phyloP scores from a whole-genome alignment of 257 asterid species.

The Solanum appendiculatum region DNA sequence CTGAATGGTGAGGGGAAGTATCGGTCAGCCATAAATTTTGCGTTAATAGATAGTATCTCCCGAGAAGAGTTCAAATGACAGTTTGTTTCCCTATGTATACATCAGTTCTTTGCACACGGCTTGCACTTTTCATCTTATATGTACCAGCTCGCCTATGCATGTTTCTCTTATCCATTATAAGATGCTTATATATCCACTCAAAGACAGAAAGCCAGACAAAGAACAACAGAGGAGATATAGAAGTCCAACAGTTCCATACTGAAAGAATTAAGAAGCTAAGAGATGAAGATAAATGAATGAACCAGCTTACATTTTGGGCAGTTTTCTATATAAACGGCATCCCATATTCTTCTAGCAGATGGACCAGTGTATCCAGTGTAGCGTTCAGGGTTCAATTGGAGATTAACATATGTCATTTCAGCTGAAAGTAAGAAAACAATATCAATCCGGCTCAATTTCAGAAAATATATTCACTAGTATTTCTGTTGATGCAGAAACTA shows the following conservation, averaged over 20 bases:
- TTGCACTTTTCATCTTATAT: neutral
- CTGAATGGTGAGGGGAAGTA: neutral
- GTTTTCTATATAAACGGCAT: conserved; percentile 46
- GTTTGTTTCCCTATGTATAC: too few relatives aligned
- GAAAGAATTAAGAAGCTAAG: neutral
- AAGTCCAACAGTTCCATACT: neutral
- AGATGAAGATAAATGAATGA: neutral
- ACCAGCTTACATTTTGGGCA: conserved; percentile 40
- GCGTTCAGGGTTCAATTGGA: conserved; percentile 58
- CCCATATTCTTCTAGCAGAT: conserved; percentile 65
- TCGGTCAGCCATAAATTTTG: neutral
- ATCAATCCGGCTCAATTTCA: neutral
- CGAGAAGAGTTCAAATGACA: neutral
- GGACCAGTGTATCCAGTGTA: conserved; percentile 64
- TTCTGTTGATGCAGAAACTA: neutral
- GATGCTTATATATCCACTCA: neutral
- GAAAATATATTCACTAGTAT: neutral
- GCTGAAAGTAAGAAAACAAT: conserved; percentile 26
- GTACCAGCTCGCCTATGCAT: neutral
- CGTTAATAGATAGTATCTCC: neutral
- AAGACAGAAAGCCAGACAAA: neutral
- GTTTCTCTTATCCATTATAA: neutral
- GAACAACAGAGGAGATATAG: neutral
- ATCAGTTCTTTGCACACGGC: too few relatives aligned
- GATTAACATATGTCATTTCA: conserved; percentile 59